Evolutionary conservation across 345 rosid genomes (phyloP), one percentile per base, ranked within the genome.

Genomic region (Eucalyptus sp.): DNA sequence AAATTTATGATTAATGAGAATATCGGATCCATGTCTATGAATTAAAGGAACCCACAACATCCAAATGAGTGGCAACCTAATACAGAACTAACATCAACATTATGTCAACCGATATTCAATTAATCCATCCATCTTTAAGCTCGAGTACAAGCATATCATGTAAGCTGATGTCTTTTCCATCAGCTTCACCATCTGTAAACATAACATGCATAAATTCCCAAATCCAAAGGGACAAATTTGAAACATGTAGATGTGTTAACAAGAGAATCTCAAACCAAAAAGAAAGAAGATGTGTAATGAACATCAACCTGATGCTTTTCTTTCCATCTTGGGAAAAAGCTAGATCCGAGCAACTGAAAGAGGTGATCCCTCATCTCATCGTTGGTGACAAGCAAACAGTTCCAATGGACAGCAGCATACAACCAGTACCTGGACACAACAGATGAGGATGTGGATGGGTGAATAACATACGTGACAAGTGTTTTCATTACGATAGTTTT

Each of bases 361-460:
- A 98, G 92, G 93, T 98, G 99, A 89, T 97, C 99, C 94, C 99
- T 94, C 99, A 98, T 98, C 92, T 97, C 98, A 91, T 98, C 99
- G 89, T 98, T 96, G 81, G 99, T 96, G 64, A 97, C 96, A 87
- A 97, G 87, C 90, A 97, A 95, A 93, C 97, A 93, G 85, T 96
- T 97, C 56, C 92, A 93, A 88, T 95, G 94, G 89, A 98, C 99
- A 31, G 99, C 97, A 44, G 99, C 99, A 91, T 97, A 98, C 86
- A 98, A 92, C 99, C 99, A 98, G 91, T 96, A 98, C 99, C 99
- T 86, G 84, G 81, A 41, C 84, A 76, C 84, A 22, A 41, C 84
- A 76, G 84, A 76, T 29, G 84, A 76, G 48, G 48, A 76, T 41
- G 48, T 41, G 48, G 84, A 20, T 76, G 25, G 46, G 84, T 76